Evolutionary conservation across 2,329 filamentous ascomycete genomes (phyloP).

Genomic region (Neonectria ditissima): DNA sequence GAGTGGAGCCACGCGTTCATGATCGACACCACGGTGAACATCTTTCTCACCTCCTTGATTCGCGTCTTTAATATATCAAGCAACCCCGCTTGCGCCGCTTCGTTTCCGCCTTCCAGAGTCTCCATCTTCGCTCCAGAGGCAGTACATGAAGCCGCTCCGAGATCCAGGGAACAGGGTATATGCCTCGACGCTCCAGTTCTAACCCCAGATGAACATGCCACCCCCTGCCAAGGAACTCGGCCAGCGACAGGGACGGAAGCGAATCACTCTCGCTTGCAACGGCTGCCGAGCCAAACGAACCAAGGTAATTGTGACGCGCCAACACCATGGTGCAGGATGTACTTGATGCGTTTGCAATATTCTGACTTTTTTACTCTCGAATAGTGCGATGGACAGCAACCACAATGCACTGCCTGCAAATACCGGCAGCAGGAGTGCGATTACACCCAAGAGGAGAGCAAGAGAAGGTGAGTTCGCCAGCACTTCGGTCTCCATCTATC

Average conservation of each 20-base stretch:
- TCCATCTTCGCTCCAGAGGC: no score
- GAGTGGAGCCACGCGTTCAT: no score
- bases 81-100: no score
- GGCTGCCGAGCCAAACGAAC: constrained; percentile 25
- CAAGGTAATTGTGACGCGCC: constrained; percentile 9
- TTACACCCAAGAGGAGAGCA: constrained; percentile 23
- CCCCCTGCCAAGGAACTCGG: background rate
- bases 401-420: constrained; percentile 21
- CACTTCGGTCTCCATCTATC: background rate
- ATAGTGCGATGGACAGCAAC: constrained; percentile 30
- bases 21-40: no score
- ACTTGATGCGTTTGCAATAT: background rate
- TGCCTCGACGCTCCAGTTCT: no score
- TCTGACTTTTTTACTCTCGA: background rate
- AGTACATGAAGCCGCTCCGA: no score
- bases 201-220: background rate
- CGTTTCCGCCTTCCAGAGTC: no score
- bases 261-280: constrained; percentile 29
- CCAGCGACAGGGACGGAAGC: constrained; percentile 9
- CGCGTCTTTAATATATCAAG: no score
- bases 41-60: no score
- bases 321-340: no score
- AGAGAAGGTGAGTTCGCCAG: constrained; percentile 19
- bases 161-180: no score
- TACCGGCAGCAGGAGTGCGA: constrained; percentile 23